These are phyloP conservation scores for Acorus gramineus DNA, from an alignment of 106 monocot genomes.

Conservation along the genomic window DNA sequence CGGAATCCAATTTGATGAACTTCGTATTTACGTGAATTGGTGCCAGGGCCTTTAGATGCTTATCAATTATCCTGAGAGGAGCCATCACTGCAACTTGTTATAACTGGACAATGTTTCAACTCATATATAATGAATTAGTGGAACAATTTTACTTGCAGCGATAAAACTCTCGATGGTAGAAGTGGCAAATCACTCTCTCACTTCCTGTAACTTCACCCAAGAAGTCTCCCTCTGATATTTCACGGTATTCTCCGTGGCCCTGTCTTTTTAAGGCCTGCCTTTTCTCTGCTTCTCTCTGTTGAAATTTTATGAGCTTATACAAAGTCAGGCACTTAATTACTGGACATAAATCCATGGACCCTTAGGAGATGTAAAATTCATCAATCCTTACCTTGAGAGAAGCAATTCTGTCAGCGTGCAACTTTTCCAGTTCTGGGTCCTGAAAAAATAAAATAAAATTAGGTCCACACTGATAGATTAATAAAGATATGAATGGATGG, in stretches of 20 bases:
- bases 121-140: neutral
- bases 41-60: constrained; percentile 79
- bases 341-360: neutral
- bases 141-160: constrained; percentile 80
- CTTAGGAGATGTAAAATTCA: neutral
- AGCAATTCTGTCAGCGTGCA: constrained; percentile 88
- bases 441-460: constrained; percentile 9
- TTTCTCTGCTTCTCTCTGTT: constrained; percentile 93
- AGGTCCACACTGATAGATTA: constrained; percentile 1
- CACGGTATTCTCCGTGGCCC: constrained; percentile 93
- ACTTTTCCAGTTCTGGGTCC: constrained; percentile 95
- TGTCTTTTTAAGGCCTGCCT: constrained; percentile 79
- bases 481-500: neutral
- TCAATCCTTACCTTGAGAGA: constrained; percentile 61
- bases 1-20: constrained; percentile 84
- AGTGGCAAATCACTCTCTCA: constrained; percentile 86
- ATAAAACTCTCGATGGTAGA: constrained; percentile 94
- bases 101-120: too few species aligned
- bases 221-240: constrained; percentile 85
- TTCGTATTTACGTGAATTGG: constrained; percentile 62
- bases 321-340: neutral
- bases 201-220: constrained; percentile 86
- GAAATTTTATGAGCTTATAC: neutral
- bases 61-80: constrained; percentile 76
- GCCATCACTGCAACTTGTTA: neutral